Base-by-base conservation (phyloP, 495 filamentous ascomycete species). In the Margaritispora aquatica region DNA sequence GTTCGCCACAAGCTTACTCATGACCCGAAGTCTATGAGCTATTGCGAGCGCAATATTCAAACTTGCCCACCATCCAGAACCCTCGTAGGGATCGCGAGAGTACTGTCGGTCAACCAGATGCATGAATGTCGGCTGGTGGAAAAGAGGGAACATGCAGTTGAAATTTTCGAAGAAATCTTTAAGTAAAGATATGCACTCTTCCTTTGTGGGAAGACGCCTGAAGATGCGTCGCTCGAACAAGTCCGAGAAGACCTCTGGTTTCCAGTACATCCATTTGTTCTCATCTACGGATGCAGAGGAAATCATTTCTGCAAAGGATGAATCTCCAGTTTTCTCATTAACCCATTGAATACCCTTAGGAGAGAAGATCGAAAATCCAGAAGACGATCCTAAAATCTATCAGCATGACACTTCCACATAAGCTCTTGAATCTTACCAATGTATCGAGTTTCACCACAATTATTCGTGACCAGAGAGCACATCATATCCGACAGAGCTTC, bases 341-440 rank as follows among this genome's bases (percentile, higher is more conserved):
- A 98, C 93, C 94, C 94, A 98, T 71, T 96, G 89, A 51, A 98
- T 94, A 54, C 94, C 94, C 69, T 96, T 96, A 17, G 94, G 94
- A 2, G 92, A 97, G 75, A 96, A 95, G 59, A 98, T 98, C 29
- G 94, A 97, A 73, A 97, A 98, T 1, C 94, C 95, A 2, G 94
- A 98, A 0, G 95, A 97, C 1, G 92, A 96, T 29, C 94, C 92
- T 96, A 61, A 27, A 51, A 10, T 4, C 53, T 36, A 51, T 62
- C 47, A 63, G 60, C 21, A 47, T 13, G 8, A 27, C 26, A 21
- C 1, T 27, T 51, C 7, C 10, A 23, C 7, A 22, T 48, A 48
- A 4, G 55, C 15, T 29, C 55, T 8, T 11, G 62, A 47, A 41
- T 65, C 53, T 36, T 82, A 96, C 92, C 94, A 65, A 97, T 96